Base-by-base conservation (phyloP, 495 filamentous ascomycete species). In the Apodospora peruviana region DNA sequence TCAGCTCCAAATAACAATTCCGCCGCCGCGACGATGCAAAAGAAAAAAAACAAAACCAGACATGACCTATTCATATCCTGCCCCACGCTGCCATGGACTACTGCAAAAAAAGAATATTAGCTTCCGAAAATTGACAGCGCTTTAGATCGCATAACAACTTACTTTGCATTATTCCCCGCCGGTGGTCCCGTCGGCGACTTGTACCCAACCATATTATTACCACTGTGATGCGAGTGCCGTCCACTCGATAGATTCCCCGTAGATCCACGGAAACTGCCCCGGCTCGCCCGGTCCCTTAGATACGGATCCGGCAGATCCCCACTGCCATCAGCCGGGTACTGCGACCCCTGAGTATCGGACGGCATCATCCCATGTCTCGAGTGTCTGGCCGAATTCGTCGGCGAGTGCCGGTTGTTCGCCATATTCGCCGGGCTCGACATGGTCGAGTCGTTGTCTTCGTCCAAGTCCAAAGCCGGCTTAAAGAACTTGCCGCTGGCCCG, bases 401-500 rank as follows among this genome's bases (percentile, higher is more conserved):
- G 21, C 18, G 52, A 51, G 4, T 49, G 42, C 3, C 68, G 68
- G 22, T 68, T 47, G 4, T 59, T 50, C n/a, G n/a, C n/a, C 51
- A 70, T 48, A 55, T 61, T 69, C 20, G 67, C 67, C 8, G 62
- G 60, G 44, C 65, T 68, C 11, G 74, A 75, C 19, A 69, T 60
- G 49, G 66, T 80, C 19, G 86, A 90, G 11, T 76, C 74, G 39
- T 38, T 37, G 17, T 86, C 82, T 47, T 95, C 87, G 37, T 90
- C 89, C 21, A 93, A 76, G 39, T 88, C 83, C 9, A 74, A 54
- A 19, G 70, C 72, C 48, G 75, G 76, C 51, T 78, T 76, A 55
- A 83, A 81, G 50, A 80, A 82, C 2, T 90, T 91, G 39, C 53
- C 57, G 50, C 91, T 88, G 47, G 90, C 91, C 49, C 93, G 86